These are phyloP conservation scores for Colletotrichum brevisporum DNA, from an alignment of 2,329 filamentous ascomycete species.

Conservation along the genomic window DNA sequence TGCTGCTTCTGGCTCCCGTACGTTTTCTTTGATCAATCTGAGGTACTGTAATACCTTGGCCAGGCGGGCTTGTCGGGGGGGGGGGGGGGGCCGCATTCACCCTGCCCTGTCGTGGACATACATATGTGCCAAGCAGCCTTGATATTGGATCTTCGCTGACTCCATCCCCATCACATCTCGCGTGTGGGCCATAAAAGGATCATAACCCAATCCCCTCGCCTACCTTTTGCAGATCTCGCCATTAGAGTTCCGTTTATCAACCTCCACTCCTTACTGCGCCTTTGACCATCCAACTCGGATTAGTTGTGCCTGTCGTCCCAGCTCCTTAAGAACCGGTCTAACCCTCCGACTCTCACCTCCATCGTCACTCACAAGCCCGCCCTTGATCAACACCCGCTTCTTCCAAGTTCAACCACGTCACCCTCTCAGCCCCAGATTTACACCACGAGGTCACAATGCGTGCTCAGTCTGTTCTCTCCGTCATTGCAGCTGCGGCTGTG, in stretches of 20 bases:
- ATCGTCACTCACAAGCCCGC: not conserved
- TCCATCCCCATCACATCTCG: constrained; percentile 28
- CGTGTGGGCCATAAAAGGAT: constrained; percentile 32
- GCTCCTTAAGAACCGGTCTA: constrained; percentile 32
- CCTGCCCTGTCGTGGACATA: constrained; percentile 28
- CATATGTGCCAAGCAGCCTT: constrained; percentile 27
- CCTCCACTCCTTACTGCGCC: constrained; percentile 18
- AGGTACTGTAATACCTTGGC: constrained; percentile 2
- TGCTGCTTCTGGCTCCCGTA: constrained; percentile 28
- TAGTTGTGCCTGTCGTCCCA: constrained; percentile 2
- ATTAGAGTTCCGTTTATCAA: constrained; percentile 20
- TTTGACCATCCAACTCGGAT: constrained; percentile 6
- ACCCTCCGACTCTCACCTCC: constrained; percentile 4
- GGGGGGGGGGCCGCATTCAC: constrained; percentile 11
- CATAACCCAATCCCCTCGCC: constrained; percentile 5
- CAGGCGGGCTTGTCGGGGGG: not conserved
- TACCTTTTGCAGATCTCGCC: constrained; percentile 20
- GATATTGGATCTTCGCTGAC: constrained; percentile 7
- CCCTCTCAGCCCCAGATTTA: not conserved
- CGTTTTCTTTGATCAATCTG: constrained; percentile 35
- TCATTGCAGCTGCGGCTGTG: constrained; percentile 48
- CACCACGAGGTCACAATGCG: constrained; percentile 41
- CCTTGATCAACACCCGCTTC: constrained; percentile 10
- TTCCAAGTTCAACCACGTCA: not conserved
- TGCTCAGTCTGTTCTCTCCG: constrained; percentile 43